Conservation (phyloP, 2,329 filamentous ascomycete genomes). For the Chalaropsis thielavioides region DNA sequence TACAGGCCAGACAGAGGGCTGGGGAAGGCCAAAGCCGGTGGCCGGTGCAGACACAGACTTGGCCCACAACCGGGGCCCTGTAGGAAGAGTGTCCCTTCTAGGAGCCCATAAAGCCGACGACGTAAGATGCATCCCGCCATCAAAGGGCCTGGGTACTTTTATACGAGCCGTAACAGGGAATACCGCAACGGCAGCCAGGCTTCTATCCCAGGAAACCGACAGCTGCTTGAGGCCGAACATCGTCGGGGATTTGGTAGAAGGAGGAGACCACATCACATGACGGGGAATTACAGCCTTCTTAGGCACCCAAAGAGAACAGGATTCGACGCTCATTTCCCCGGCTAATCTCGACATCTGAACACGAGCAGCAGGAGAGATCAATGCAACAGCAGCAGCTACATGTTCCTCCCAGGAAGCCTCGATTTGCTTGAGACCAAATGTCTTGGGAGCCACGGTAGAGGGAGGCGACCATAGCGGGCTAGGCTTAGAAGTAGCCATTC, state of each 20-base stretch:
- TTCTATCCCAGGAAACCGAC: slow-evolving; percentile 17
- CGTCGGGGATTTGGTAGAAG: background rate
- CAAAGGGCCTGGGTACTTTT: background rate
- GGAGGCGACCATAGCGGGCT: background rate
- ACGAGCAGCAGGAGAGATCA: background rate
- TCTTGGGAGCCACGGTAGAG: background rate
- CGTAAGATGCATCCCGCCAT: slow-evolving; percentile 5
- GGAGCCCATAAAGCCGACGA: slow-evolving; percentile 13
- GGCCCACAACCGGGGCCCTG: slow-evolving; percentile 6
- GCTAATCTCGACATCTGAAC: background rate
- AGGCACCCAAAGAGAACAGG: slow-evolving; percentile 20
- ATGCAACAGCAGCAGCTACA: background rate
- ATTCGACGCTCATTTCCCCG: slow-evolving; percentile 18
- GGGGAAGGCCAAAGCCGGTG: slow-evolving; percentile 22
- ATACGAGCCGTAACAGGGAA: background rate
- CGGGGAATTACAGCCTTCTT: background rate
- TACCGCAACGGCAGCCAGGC: background rate
- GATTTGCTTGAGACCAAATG: background rate
- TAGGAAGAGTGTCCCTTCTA: background rate
- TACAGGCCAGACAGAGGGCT: slow-evolving; percentile 24
- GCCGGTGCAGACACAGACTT: background rate
- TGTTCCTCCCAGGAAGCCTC: background rate
- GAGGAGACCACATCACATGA: slow-evolving; percentile 8
- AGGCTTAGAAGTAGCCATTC: background rate
- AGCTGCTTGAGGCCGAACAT: slow-evolving; percentile 13